Evolutionary conservation across 768 basidiomycete species (phyloP), one percentile per base, ranked within the genome.

Genomic region (Serpula lacrymans): DNA sequence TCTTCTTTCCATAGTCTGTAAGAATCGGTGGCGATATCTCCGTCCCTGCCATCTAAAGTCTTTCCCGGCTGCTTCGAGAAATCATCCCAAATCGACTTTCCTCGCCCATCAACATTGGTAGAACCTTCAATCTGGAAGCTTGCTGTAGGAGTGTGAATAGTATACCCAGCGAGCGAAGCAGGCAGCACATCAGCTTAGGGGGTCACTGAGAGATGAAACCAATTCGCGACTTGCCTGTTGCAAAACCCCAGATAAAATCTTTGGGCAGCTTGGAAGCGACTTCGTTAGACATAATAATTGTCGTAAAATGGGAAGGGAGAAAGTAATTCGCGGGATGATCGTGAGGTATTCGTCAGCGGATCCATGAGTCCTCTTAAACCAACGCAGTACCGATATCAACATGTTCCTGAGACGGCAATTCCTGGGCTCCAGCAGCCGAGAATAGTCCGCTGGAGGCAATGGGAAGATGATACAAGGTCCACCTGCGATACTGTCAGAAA

Each of bases 61-160:
- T 83, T 84, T 25, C 83, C 83, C 0, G 82, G 81, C 12, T 63
- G 57, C 38, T 74, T 72, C 20, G 79, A 70, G 59, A 84, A 86
- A 56, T 76, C 79, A 53, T 88, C 84, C 85, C 85, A 88, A 49
- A 86, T 77, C 12, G 80, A 81, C 51, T 77, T 77, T 8, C 80
- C 81, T 34, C 82, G 77, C 11, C 80, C 79, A 43, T 77, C 80
- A 13, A 65, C 69, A 38, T 72, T 58, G 16, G 72, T 66, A 1
- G 82, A 80, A 24, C 84, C 85, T 58, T 88, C 86, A 40, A 86
- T 79, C 65, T 88, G 84, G 60, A 85, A 86, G 43, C 74, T 65
- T 17, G 84, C 87, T 75, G 58, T 35, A 34, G 41, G 29, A 6
- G 34, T n/a, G 13, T 21, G 6, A 24, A 43, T 36, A 43, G 40